These are phyloP conservation scores for Musa balbisiana DNA, from an alignment of 202 grass and related monocot species.

Conservation along the genomic window DNA sequence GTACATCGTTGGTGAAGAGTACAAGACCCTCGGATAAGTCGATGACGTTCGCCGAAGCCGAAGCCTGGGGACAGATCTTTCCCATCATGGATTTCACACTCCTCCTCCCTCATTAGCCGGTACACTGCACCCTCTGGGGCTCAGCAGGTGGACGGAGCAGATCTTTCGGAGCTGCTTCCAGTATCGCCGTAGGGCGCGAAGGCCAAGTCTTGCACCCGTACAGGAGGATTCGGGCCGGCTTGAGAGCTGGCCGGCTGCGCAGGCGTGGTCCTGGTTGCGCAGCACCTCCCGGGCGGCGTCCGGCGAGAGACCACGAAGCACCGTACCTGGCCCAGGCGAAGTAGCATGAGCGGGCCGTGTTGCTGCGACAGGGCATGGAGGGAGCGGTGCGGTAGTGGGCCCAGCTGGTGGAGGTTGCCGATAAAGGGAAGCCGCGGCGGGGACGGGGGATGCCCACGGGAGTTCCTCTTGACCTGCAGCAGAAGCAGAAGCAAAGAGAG, in stretches of 20 bases:
- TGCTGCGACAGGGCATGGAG: slow-evolving; percentile 27
- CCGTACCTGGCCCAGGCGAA: slow-evolving; percentile 42
- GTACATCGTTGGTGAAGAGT: slow-evolving; percentile 40
- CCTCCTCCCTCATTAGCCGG: slow-evolving; percentile 17
- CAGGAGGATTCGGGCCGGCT: slow-evolving; percentile 29
- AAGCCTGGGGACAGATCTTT: neutral
- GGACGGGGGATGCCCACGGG: no score
- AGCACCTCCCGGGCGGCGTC: slow-evolving; percentile 38
- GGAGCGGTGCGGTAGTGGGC: slow-evolving; percentile 40
- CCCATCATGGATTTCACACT: slow-evolving; percentile 38
- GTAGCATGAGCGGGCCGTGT: slow-evolving; percentile 31
- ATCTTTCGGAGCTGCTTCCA: slow-evolving; percentile 50
- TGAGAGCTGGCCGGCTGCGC: slow-evolving; percentile 31
- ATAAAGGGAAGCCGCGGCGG: no score
- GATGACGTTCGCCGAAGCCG: slow-evolving; percentile 1
- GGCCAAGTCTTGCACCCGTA: slow-evolving; percentile 37
- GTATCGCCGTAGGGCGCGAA: slow-evolving; percentile 58
- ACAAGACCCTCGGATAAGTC: slow-evolving; percentile 49
- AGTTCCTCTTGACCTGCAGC: no score
- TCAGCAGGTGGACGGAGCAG: slow-evolving; percentile 46
- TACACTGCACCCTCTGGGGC: slow-evolving; percentile 21
- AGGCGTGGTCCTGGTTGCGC: slow-evolving; percentile 37
- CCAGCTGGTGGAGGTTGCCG: slow-evolving; percentile 65
- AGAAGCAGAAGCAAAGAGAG: no score
- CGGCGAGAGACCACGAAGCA: slow-evolving; percentile 52